Evolutionary conservation across 306 rosid species (phyloP).

Genomic region (Notholithocarpus densiflorus): DNA sequence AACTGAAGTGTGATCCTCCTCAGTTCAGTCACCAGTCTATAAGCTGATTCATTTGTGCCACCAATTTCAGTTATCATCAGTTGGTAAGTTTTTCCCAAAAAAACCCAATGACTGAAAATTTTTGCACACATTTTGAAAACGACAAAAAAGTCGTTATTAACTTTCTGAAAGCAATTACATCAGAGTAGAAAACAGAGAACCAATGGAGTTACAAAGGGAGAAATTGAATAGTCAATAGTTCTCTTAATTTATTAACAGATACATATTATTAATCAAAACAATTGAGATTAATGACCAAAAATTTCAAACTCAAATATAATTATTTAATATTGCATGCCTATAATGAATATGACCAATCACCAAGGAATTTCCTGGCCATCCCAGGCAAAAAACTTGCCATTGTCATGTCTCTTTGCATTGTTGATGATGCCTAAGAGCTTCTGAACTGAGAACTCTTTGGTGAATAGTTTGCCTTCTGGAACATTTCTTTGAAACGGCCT

Average conservation of each 20-base stretch:
- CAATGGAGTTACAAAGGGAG: not conserved
- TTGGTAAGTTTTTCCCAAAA: too few species aligned
- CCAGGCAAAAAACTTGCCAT: conserved; percentile 95
- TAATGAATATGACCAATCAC: conserved; percentile 25
- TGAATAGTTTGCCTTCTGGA: conserved; percentile 76
- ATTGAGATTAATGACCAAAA: not conserved
- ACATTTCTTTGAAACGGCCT: conserved; percentile 89
- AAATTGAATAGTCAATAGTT: not conserved
- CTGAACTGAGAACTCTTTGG: conserved; percentile 70
- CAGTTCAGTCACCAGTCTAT: too few species aligned
- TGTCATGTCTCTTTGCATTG: conserved; percentile 59
- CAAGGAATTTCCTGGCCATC: conserved; percentile 98
- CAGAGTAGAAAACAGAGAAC: not conserved
- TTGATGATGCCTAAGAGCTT: conserved; percentile 69
- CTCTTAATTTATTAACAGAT: not conserved
- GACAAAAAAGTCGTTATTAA: not conserved
- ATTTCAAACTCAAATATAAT: not conserved
- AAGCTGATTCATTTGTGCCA: too few species aligned
- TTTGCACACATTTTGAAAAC: not conserved
- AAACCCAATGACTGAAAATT: too few species aligned
- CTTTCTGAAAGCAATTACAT: not conserved
- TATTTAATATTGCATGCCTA: not conserved
- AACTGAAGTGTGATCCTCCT: too few species aligned
- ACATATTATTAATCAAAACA: not conserved
- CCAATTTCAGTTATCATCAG: too few species aligned